Conservation (phyloP, 2,329 filamentous ascomycete species). For the Trichoderma citrinoviride region DNA sequence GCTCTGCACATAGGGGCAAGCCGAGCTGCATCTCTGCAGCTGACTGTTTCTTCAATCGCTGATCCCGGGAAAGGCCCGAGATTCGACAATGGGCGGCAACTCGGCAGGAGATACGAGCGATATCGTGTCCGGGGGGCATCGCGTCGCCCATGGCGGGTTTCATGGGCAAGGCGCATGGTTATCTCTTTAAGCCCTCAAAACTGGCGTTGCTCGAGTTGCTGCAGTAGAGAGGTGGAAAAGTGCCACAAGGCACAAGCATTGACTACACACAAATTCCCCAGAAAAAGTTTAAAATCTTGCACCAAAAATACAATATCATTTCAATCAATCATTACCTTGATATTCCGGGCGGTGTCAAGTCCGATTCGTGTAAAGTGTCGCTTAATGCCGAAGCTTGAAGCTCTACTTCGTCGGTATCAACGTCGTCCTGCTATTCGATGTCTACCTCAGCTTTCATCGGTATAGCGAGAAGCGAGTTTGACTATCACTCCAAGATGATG, state of each 20-base stretch:
- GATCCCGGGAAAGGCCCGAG: neutral
- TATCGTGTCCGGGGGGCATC: neutral
- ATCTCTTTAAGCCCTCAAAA: slow-evolving; percentile 1
- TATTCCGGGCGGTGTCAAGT: neutral
- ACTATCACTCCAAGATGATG: neutral
- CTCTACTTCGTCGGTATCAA: neutral
- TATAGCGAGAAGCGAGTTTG: neutral
- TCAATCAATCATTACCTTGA: neutral
- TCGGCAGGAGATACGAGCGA: neutral
- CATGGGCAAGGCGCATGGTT: neutral
- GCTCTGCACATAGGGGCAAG: neutral
- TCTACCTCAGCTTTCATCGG: neutral
- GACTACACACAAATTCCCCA: neutral
- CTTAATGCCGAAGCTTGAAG: neutral
- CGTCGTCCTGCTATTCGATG: neutral
- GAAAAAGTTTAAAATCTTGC: neutral
- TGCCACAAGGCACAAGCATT: slow-evolving; percentile 9
- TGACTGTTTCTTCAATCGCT: neutral
- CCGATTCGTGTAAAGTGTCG: neutral
- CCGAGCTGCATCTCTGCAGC: neutral
- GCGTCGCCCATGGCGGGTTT: neutral
- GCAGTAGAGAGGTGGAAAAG: neutral
- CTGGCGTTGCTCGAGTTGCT: neutral
- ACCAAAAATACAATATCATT: neutral
- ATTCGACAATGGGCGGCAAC: neutral